A percentile compares a stretch with the other conserved stretches of the same genome.
Conservation (phyloP, 2,329 filamentous ascomycete species). For the Thelonectria discophora region DNA sequence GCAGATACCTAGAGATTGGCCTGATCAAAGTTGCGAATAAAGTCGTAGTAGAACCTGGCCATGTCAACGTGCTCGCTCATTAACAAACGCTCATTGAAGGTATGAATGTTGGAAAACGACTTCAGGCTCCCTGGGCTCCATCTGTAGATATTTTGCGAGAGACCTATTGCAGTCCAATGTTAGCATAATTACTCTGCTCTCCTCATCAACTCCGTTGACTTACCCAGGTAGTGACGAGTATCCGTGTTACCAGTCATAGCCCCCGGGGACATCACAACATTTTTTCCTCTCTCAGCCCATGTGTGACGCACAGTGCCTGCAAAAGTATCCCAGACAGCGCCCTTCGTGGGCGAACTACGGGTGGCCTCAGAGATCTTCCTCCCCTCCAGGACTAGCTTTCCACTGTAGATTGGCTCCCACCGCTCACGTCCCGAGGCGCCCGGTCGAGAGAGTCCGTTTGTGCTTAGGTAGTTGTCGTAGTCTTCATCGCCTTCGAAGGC, state of each 20-base stretch:
- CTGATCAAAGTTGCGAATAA: constrained; percentile 21
- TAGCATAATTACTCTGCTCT: background rate
- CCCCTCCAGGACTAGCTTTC: background rate
- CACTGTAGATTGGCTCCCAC: background rate
- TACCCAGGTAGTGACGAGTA: constrained; percentile 20
- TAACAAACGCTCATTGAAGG: constrained; percentile 22
- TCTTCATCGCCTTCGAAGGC: constrained; percentile 21
- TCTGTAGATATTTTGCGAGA: constrained; percentile 15
- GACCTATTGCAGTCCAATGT: constrained; percentile 1
- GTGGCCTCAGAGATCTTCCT: constrained; percentile 13
- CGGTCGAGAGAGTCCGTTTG: background rate
- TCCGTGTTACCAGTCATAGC: constrained; percentile 31
- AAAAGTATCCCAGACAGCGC: constrained; percentile 17
- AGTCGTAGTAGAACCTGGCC: constrained; percentile 22
- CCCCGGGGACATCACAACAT: constrained; percentile 13
- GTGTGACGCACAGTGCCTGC: constrained; percentile 20
- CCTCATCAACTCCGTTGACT: background rate
- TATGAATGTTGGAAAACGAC: constrained; percentile 17
- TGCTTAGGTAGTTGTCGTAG: background rate
- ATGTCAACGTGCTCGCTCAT: constrained; percentile 22
- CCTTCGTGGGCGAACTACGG: background rate
- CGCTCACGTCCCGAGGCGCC: background rate
- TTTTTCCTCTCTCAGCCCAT: background rate
- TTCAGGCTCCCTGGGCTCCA: constrained; percentile 14
- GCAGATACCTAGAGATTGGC: background rate